Evolutionary conservation across 306 rosid species (phyloP), one percentile per base, ranked within the genome.

Genomic region (Luffa aegyptiaca): DNA sequence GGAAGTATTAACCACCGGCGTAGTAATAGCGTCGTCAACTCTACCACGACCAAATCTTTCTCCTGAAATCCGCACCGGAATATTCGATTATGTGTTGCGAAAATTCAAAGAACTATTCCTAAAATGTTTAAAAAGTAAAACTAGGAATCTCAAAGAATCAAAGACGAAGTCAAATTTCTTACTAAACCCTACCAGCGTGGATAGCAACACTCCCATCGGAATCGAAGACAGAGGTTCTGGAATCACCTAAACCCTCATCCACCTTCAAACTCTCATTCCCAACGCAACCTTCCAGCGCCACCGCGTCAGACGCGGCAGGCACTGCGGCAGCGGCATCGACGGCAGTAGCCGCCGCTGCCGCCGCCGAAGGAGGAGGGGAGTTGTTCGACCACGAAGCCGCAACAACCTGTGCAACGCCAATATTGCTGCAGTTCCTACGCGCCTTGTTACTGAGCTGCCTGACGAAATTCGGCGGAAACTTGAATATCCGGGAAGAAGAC

Each of bases 361-460:
- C 83, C 36, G 80, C 61, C 84, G 56, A 5, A 78, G 6, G 2
- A 71, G 88, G 58, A 41, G 84, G 21, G 6, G 75, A 6, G 59
- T 49, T 78, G 89, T 95, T 88, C 12, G 98, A 91, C 98, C 98
- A 92, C 84, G 98, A 95, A 61, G 98, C 97, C 16, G 97, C 97
- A n/a, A 95, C 98, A 82, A 95, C 88, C 85, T 95, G 98, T 2
- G 98, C 98, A 56, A 95, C 97, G 14, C 97, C 97, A 86, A 95
- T 95, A 88, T 95, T 95, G 90, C 98, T 90, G 84, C 98, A 95
- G 83, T 95, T 95, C 74, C 97, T 85, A 42, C 97, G 93, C 3
- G 98, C 97, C 87, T 95, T 92, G 64, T 85, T 92, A 90, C 98
- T 92, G 31, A 95, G 89, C 87, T 92, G 97, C 78, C 96, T 92